Conservation (phyloP, 768 basidiomycete species). For the Psilocybe azurescens region DNA sequence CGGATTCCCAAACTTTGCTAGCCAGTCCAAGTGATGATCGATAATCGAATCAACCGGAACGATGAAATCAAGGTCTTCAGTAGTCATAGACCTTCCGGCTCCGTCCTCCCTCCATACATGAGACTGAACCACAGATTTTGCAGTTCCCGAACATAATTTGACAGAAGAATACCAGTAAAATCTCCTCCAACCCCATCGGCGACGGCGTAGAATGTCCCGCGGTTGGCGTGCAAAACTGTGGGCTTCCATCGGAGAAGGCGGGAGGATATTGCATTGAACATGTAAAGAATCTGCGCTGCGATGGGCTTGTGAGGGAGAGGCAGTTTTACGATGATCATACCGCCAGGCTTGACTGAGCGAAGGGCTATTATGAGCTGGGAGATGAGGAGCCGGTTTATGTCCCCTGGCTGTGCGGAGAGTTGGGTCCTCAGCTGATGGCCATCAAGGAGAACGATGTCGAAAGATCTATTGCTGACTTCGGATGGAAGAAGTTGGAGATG, state of each 20-base stretch:
- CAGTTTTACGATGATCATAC: conserved; percentile 11
- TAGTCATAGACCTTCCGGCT: conserved; percentile 2
- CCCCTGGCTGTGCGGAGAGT: conserved; percentile 5
- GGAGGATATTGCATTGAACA: not conserved
- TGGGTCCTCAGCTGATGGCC: conserved; percentile 13
- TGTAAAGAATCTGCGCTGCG: conserved; percentile 3
- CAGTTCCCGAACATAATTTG: not conserved
- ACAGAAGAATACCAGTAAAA: not conserved
- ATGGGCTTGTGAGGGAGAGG: conserved; percentile 8
- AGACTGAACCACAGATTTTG: conserved; percentile 4
- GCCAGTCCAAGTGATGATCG: conserved; percentile 7
- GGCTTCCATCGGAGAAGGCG: conserved; percentile 4
- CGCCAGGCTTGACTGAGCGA: conserved; percentile 6
- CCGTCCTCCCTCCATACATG: conserved; percentile 14
- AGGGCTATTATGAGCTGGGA: conserved; percentile 13
- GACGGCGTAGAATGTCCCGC: conserved; percentile 12
- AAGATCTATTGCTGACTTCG: not conserved
- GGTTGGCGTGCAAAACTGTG: conserved; percentile 3
- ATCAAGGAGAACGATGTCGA: conserved; percentile 9
- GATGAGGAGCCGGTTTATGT: conserved; percentile 10
- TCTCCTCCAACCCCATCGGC: conserved; percentile 7
- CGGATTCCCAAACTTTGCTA: not conserved
- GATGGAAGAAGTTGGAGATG: not conserved
- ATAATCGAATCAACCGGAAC: conserved; percentile 6
- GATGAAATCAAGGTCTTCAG: conserved; percentile 9